Evolutionary conservation across 2,329 filamentous ascomycete genomes (phyloP).

Genomic region (Trichoderma breve): DNA sequence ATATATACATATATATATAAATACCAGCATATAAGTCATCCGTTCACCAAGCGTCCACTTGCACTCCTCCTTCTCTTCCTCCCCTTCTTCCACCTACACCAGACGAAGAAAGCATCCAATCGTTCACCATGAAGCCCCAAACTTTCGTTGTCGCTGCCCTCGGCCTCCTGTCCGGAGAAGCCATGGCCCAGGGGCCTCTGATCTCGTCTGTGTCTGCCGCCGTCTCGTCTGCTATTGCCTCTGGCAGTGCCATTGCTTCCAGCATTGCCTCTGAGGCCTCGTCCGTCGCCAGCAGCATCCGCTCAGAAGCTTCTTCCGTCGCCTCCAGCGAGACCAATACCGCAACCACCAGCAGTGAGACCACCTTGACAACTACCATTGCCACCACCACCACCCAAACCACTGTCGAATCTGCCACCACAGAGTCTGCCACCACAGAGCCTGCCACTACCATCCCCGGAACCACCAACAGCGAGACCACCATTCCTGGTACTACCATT

Average conservation of each 20-base stretch:
- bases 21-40: background rate
- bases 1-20: background rate
- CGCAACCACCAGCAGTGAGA: background rate
- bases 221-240: slow-evolving; percentile 1
- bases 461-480: slow-evolving; percentile 15
- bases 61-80: background rate
- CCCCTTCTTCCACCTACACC: background rate
- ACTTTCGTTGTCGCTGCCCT: slow-evolving; percentile 15
- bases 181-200: slow-evolving; percentile 3
- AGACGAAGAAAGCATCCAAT: background rate
- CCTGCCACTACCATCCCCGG: background rate
- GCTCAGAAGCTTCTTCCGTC: background rate
- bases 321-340: background rate
- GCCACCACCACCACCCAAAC: slow-evolving; percentile 8
- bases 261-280: slow-evolving; percentile 1
- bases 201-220: slow-evolving; percentile 1
- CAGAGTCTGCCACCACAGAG: slow-evolving; percentile 7
- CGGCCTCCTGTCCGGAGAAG: slow-evolving; percentile 18
- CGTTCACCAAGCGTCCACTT: background rate
- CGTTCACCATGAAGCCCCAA: slow-evolving; percentile 18
- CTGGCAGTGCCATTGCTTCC: background rate
- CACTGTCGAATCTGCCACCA: slow-evolving; percentile 7
- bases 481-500: background rate
- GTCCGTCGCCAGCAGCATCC: slow-evolving; percentile 10
- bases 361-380: background rate